Evolutionary conservation across 225 moss, liverwort and hornwort genomes (phyloP).

Genomic region (Asterella californica): DNA sequence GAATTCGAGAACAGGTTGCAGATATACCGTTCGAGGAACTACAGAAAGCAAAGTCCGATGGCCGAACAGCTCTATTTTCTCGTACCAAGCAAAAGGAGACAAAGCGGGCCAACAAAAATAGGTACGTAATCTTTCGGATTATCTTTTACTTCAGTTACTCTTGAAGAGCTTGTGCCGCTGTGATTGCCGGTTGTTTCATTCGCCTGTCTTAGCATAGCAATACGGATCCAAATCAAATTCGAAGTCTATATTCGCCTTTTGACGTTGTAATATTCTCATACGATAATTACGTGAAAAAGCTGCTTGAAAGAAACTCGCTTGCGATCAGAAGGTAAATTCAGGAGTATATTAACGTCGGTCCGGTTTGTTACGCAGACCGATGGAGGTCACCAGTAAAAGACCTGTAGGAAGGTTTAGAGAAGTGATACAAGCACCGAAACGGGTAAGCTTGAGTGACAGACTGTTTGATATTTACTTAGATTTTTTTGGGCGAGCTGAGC

Average conservation of each 20-base stretch:
- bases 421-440: conserved; percentile 84
- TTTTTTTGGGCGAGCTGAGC: not conserved
- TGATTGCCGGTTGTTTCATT: no score
- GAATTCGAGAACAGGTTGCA: conserved; percentile 60
- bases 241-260: no score
- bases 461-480: not conserved
- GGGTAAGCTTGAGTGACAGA: conserved; percentile 36
- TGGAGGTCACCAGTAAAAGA: conserved; percentile 86
- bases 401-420: conserved; percentile 87
- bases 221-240: no score
- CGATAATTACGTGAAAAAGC: no score
- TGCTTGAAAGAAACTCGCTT: not conserved
- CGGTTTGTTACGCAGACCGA: conserved; percentile 53
- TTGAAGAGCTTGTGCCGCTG: not conserved
- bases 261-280: not conserved
- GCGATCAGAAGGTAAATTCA: not conserved
- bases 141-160: not conserved
- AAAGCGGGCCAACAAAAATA: conserved; percentile 93
- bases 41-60: conserved; percentile 70
- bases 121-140: conserved; percentile 31
- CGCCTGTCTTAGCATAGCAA: no score
- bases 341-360: not conserved
- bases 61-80: conserved; percentile 46
- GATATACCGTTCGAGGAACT: conserved; percentile 78
- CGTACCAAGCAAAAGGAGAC: conserved; percentile 45